A percentile compares a stretch with the other conserved stretches of the same genome.
Conservation (phyloP, 768 basidiomycete species). For the Austroboletus eburneus region DNA sequence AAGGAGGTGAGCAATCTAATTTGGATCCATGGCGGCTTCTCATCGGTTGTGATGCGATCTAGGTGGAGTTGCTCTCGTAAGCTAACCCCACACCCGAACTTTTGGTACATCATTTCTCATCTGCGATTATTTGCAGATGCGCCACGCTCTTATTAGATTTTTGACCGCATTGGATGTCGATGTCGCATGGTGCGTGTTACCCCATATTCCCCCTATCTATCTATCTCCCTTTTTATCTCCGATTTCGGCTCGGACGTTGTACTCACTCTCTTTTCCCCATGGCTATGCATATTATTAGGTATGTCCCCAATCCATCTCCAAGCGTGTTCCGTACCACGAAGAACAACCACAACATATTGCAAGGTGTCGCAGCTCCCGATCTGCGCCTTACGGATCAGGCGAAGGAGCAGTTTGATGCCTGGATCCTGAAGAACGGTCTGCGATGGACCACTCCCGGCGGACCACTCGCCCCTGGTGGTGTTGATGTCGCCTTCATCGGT, state of each 20-base stretch:
- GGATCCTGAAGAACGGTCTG: slow-evolving; percentile 87
- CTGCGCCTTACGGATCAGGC: slow-evolving; percentile 75
- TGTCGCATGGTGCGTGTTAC: slow-evolving; percentile 63
- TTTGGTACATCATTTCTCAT: slow-evolving; percentile 9
- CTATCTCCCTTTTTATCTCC: slow-evolving; percentile 3
- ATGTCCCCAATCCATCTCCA: slow-evolving; percentile 85
- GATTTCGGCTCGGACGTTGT: neutral
- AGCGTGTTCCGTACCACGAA: slow-evolving; percentile 90
- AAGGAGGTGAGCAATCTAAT: slow-evolving; percentile 61
- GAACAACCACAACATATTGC: slow-evolving; percentile 94
- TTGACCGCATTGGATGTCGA: slow-evolving; percentile 77
- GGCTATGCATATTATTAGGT: slow-evolving; percentile 44
- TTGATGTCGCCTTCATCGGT: slow-evolving; percentile 90
- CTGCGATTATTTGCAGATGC: slow-evolving; percentile 55
- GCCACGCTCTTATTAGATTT: slow-evolving; percentile 89
- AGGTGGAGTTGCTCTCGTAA: slow-evolving; percentile 91
- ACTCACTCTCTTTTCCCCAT: slow-evolving; percentile 4
- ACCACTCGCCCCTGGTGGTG: slow-evolving; percentile 75
- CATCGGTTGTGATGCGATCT: slow-evolving; percentile 21
- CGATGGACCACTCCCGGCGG: slow-evolving; percentile 87
- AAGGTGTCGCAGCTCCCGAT: slow-evolving; percentile 82
- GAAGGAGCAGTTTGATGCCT: slow-evolving; percentile 77
- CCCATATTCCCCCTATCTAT: neutral
- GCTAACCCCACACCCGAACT: slow-evolving; percentile 30
- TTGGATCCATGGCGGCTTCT: slow-evolving; percentile 12